phyloP scores from a whole-genome alignment of 331 rosid species.

The Pyrus hybrid region DNA sequence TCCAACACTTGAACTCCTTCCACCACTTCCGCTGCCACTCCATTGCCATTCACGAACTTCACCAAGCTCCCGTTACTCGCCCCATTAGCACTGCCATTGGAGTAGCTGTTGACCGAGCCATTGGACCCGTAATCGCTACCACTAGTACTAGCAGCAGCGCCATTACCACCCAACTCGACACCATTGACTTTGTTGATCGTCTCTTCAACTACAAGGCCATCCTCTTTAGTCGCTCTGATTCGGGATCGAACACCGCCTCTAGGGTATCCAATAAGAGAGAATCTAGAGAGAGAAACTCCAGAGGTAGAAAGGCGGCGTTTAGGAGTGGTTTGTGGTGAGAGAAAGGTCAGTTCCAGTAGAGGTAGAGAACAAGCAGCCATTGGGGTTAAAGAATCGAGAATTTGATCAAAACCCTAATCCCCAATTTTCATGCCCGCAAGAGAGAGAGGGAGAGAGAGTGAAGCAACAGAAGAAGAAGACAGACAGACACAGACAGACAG shows the following conservation, averaged over 20 bases:
- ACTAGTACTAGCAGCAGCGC: conserved; percentile 37
- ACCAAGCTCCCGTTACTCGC: conserved; percentile 43
- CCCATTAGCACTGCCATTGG: conserved; percentile 34
- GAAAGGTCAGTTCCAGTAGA: conserved; percentile 47
- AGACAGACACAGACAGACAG: not conserved
- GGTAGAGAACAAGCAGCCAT: conserved; percentile 66
- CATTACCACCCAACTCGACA: conserved; percentile 54
- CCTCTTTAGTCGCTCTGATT: conserved; percentile 48
- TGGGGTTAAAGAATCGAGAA: not conserved
- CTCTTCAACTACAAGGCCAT: conserved; percentile 44
- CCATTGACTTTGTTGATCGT: conserved; percentile 35
- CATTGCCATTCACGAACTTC: conserved; percentile 69
- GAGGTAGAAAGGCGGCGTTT: conserved; percentile 34
- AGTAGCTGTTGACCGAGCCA: conserved; percentile 36
- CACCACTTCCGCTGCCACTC: conserved; percentile 37
- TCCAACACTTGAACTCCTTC: conserved; percentile 32
- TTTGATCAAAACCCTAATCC: conserved; percentile 22
- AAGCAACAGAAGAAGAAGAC: conserved; percentile 4
- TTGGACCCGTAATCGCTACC: conserved; percentile 12
- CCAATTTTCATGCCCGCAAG: conserved; percentile 31
- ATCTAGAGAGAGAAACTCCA: conserved; percentile 4
- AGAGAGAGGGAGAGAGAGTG: not conserved
- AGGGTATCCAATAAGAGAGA: conserved; percentile 7
- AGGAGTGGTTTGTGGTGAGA: conserved; percentile 39
- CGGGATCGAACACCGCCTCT: conserved; percentile 24